Evolutionary conservation across 495 filamentous ascomycete species (phyloP), one percentile per base, ranked within the genome.

Genomic region (Cryomyces antarcticus): DNA sequence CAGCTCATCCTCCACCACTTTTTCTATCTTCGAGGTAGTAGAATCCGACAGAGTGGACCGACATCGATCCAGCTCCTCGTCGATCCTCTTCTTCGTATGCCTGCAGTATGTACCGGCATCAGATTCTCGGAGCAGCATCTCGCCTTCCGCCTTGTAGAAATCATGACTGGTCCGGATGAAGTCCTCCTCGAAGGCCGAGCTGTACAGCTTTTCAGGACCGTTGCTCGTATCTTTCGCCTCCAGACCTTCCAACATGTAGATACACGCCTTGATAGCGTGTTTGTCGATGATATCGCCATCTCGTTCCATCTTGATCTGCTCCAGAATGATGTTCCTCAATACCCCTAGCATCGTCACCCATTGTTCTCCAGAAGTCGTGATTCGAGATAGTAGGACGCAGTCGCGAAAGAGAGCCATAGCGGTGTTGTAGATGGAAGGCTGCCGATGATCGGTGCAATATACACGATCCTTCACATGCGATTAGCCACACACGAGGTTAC

Each of bases 261-360:
- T 69, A 57, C 81, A 85, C 28, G 81, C 77, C 48, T 83, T 78
- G 37, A 96, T 73, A 6, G 93, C 65, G 28, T 73, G 69, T 49
- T 79, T 79, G 56, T 96, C 78, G 46, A 96, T 86, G 7, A 85
- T 74, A 48, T 96, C 85, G 9, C 87, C 92, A 35, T 82, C 78
- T 28, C 92, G 67, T 52, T 95, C 89, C 71, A 94, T 80, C 39
- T 81, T 77, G 44, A 99, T 79, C 66, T 93, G 81, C 49, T 93
- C 86, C 0, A 96, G 67, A 30, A 94, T 70, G 5, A 93, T 82
- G 5, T 75, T 74, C 49, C 78, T 82, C 27, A 96, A 65, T 11
- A 93, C 65, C 35, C 75, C 67, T 30, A 77, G 75, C 3, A 89
- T 70, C 0, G 53, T 61, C 1, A 59, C 48, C 4, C 62, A 46